phyloP scores from a whole-genome alignment of 2,329 filamentous ascomycete species.

The Akanthomyces dipterigenus region DNA sequence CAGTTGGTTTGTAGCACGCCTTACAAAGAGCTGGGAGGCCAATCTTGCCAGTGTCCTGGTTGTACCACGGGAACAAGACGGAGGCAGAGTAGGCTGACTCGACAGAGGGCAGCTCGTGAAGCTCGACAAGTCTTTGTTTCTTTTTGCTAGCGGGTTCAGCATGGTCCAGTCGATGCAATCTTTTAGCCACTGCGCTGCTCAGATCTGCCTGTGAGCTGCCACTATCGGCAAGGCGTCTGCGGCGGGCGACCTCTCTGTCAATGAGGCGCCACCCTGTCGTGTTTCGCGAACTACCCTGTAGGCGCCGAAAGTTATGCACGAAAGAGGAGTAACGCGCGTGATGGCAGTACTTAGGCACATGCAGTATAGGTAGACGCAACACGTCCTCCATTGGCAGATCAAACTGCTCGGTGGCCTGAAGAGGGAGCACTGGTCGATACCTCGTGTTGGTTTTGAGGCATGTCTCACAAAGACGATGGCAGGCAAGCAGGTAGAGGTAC shows the following conservation, averaged over 20 bases:
- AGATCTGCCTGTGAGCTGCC: too few species aligned
- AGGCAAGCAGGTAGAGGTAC: conserved; percentile 1
- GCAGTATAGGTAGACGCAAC: neutral
- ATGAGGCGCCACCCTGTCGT: neutral
- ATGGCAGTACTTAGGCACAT: neutral
- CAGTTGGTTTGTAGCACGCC: neutral
- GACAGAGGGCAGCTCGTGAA: neutral
- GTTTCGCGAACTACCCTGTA: neutral
- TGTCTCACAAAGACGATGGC: neutral
- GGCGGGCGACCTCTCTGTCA: neutral
- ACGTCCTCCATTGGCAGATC: neutral
- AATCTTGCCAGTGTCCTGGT: neutral
- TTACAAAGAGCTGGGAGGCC: fast-evolving
- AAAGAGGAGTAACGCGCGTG: too few species aligned
- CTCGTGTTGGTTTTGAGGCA: neutral
- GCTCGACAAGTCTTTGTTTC: neutral
- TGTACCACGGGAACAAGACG: neutral
- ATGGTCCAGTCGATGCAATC: too few species aligned
- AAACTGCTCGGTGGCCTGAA: neutral
- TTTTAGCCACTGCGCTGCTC: too few species aligned
- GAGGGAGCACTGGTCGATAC: neutral
- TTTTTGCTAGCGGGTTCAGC: neutral
- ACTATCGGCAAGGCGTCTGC: neutral
- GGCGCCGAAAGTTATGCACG: neutral
- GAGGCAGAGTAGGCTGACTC: neutral